A percentile compares a stretch with the other conserved stretches of the same genome.
These are phyloP conservation scores for Podospora appendiculata DNA, from an alignment of 495 filamentous ascomycete genomes.

Conservation along the genomic window DNA sequence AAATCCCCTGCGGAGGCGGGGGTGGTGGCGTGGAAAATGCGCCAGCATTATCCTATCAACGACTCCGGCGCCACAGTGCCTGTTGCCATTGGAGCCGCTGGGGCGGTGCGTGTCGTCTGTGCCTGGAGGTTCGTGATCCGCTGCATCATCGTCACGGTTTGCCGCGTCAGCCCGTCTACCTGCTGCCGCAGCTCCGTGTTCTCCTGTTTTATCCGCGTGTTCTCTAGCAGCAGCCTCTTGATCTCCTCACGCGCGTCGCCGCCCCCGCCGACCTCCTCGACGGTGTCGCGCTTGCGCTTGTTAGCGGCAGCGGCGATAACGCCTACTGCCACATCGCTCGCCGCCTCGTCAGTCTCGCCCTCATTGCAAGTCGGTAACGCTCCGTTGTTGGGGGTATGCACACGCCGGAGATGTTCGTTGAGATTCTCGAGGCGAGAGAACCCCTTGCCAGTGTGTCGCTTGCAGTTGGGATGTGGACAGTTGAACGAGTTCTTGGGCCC, in stretches of 20 bases:
- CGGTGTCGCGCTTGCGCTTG: conserved; percentile 29
- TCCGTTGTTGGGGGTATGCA: conserved; percentile 46
- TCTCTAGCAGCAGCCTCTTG: conserved; percentile 29
- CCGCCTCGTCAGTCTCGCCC: conserved; percentile 24
- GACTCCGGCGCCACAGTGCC: too few relatives aligned
- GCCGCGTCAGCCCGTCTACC: conserved; percentile 20
- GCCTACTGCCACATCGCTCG: conserved; percentile 15
- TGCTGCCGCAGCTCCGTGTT: conserved; percentile 28
- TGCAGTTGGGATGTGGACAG: conserved; percentile 75
- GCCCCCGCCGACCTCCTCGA: conserved; percentile 10
- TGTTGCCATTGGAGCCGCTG: conserved; percentile 4
- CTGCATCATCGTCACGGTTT: conserved; percentile 18
- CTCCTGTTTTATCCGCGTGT: conserved; percentile 18
- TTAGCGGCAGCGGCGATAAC: conserved; percentile 6
- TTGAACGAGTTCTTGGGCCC: conserved; percentile 70
- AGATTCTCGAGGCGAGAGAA: conserved; percentile 86
- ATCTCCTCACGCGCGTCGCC: conserved; percentile 31
- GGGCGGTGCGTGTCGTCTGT: neutral
- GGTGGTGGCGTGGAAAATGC: too few relatives aligned
- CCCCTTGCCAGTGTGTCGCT: conserved; percentile 65
- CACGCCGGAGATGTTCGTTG: conserved; percentile 76
- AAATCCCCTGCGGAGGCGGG: too few relatives aligned
- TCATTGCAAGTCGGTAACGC: conserved; percentile 7
- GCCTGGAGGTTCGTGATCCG: neutral
- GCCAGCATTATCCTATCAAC: too few relatives aligned